Base-by-base conservation (phyloP, 2,329 filamentous ascomycete species). In the Aspergillus felis region DNA sequence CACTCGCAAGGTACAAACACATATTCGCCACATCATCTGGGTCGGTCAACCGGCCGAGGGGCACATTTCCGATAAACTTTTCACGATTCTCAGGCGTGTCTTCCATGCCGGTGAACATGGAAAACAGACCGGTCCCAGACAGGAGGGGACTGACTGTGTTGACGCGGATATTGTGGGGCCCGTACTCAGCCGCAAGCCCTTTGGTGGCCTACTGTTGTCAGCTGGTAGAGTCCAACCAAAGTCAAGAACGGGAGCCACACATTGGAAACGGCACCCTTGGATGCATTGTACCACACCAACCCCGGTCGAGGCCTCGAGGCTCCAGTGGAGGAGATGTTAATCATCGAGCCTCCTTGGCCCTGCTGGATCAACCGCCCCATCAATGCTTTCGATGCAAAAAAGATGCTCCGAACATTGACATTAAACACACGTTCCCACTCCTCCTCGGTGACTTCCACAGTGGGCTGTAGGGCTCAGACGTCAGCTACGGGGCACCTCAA, bases 171-270 rank as follows among this genome's bases (percentile, higher is more conserved):
- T 89, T 82, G 55, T 89, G 82, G 0, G 84, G 81, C 0, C 86
- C 89, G 64, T 88, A 92, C 71, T 92, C 89, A 1, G 88, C 85
- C 0, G 88, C 89, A 62, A 92, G 79, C 10, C 82, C 82, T 73
- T 85, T 87, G 2, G 84, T 87, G 9, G 83, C 84, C 75, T 83
- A n/a, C 20, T 24, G 51, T 17, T 54, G 51, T 12, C 14, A 29
- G 38, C 9, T 14, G 20, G 14, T 25, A 14, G 22, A 20, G 12
- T 27, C 27, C 2, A 10, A 29, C 0, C 25, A 54, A n/a, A 10
- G n/a, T 14, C 17, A 35, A 1, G 27, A 12, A 49, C 27, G 8
- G 42, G 27, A 47, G 8, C n/a, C 71, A 51, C 55, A 77, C 76
- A 61, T 78, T 79, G 12, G 74, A 73, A 28, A 78, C 76, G 20